A percentile compares a stretch with the other conserved stretches of the same genome.
These are phyloP conservation scores for Salix purpurea DNA, from an alignment of 345 rosid genomes.

Conservation along the genomic window DNA sequence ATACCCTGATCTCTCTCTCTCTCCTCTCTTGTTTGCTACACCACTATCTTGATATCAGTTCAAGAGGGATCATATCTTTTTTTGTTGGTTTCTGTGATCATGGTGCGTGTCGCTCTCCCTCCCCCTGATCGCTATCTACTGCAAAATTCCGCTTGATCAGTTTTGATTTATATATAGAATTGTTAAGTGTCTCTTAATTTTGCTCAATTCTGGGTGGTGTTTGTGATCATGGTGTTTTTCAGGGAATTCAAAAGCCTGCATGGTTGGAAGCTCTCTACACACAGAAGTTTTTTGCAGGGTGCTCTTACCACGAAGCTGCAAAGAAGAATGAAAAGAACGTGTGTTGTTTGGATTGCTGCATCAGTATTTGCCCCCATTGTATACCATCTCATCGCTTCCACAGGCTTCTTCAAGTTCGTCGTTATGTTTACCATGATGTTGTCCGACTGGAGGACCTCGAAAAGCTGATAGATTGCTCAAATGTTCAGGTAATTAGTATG, in stretches of 20 bases:
- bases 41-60: conserved; percentile 24
- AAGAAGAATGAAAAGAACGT: conserved; percentile 95
- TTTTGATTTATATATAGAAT: not conserved
- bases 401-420: conserved; percentile 88
- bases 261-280: conserved; percentile 90
- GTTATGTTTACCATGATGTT: conserved; percentile 93
- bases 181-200: not conserved
- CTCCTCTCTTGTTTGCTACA: conserved; percentile 3
- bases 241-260: conserved; percentile 83
- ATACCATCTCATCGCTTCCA: conserved; percentile 81
- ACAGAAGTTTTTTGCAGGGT: conserved; percentile 72
- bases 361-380: conserved; percentile 92
- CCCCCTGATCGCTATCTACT: not conserved
- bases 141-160: not conserved
- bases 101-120: conserved; percentile 39
- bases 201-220: not conserved
- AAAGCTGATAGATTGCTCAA: conserved; percentile 88
- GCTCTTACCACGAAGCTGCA: conserved; percentile 65
- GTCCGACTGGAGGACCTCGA: conserved; percentile 89
- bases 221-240: not conserved
- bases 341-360: conserved; percentile 84
- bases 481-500: conserved; percentile 59
- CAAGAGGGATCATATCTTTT: conserved; percentile 5
- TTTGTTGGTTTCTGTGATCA: conserved; percentile 32
- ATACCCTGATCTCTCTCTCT: conserved; percentile 25